A percentile compares a stretch with the other conserved stretches of the same genome.
Evolutionary conservation across 352 stramenopile genomes (phyloP).

Genomic region (Phytopythium kandeliae): DNA sequence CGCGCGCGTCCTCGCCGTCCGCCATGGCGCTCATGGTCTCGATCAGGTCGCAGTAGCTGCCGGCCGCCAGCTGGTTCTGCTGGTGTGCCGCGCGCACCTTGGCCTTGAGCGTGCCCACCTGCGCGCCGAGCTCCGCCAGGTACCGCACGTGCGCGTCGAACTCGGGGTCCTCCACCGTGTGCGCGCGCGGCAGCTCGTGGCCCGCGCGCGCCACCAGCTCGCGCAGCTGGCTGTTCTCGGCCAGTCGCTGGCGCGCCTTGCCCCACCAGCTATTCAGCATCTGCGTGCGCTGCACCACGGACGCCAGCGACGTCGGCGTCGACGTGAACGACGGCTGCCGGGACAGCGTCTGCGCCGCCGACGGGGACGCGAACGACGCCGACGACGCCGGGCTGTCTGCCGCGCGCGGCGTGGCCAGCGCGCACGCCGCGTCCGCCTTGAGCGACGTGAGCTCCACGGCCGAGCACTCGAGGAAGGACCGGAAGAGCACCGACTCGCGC

Average conservation of each 20-base stretch:
- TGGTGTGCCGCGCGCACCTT: constrained; percentile 54
- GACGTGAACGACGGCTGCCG: constrained; percentile 23
- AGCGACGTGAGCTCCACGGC: constrained; percentile 65
- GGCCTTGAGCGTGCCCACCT: constrained; percentile 57
- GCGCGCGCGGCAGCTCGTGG: constrained; percentile 28
- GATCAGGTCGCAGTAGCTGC: constrained; percentile 81
- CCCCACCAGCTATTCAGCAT: constrained; percentile 76
- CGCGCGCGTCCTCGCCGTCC: constrained; percentile 61
- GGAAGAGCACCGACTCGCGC: constrained; percentile 57
- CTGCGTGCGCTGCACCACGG: constrained; percentile 61
- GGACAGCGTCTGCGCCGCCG: background rate
- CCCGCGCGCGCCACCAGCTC: constrained; percentile 50
- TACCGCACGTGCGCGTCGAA: constrained; percentile 68
- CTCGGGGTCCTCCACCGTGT: constrained; percentile 59
- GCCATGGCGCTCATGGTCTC: constrained; percentile 63
- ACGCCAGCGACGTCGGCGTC: constrained; percentile 24
- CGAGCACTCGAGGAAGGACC: constrained; percentile 71
- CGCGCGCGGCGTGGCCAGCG: constrained; percentile 11
- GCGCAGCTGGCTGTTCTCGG: constrained; percentile 73
- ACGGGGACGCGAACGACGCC: constrained; percentile 4
- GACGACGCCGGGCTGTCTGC: constrained; percentile 15
- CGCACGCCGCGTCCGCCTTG: constrained; percentile 37
- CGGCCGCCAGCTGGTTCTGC: constrained; percentile 65
- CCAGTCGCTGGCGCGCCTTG: constrained; percentile 77
- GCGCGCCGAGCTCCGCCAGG: constrained; percentile 48